Percentiles rank a stretch among this genome's conserved stretches.
Evolutionary conservation across 306 rosid species (phyloP).

Genomic region (Prunus campanulata): DNA sequence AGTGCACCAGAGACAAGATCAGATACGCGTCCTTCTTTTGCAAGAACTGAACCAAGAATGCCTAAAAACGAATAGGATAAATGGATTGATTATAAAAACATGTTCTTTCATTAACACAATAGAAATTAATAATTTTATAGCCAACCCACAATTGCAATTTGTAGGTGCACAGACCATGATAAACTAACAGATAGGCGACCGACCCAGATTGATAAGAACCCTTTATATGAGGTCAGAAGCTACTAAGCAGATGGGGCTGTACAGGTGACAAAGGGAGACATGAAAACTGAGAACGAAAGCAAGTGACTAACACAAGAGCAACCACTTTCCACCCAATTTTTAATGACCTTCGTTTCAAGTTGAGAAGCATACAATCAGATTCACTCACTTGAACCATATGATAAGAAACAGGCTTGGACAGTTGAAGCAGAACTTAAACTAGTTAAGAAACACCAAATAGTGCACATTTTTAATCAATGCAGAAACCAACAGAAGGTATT

Average conservation of each 20-base stretch:
- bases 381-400: not conserved
- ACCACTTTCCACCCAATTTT: not conserved
- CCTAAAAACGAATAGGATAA: slow-evolving; percentile 47
- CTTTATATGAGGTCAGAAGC: not conserved
- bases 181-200: not conserved
- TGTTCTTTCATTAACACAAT: not conserved
- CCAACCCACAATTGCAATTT: not conserved
- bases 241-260: not conserved
- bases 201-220: not conserved
- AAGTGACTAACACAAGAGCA: not conserved
- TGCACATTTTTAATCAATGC: not conserved
- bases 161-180: not conserved
- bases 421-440: not conserved
- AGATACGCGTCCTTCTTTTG: slow-evolving; percentile 74
- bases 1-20: slow-evolving; percentile 71
- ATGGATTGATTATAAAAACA: slow-evolving; percentile 7
- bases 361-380: not conserved
- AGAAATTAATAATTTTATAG: not conserved
- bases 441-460: not conserved
- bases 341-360: not conserved
- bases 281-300: not conserved
- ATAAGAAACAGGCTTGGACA: not conserved
- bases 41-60: slow-evolving; percentile 77
- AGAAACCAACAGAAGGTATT: not conserved
- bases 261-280: not conserved